Conservation (phyloP, 352 stramenopile species). For the Phytophthora ohioensis region DNA sequence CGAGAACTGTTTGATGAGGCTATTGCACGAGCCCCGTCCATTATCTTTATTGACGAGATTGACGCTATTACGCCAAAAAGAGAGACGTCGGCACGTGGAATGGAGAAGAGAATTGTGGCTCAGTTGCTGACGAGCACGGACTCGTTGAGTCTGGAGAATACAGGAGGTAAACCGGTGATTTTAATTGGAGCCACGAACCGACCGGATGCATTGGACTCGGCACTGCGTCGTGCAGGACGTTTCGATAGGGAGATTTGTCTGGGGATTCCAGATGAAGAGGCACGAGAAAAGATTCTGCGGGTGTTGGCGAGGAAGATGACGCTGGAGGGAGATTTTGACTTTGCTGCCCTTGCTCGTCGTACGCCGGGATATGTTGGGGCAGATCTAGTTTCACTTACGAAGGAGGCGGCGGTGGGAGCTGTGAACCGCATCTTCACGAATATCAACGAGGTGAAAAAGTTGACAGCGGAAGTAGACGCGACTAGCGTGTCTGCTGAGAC, state of each 20-base stretch:
- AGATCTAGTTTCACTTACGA: conserved; percentile 97
- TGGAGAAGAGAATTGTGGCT: conserved; percentile 98
- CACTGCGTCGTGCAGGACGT: conserved; percentile 95
- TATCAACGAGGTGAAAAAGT: conserved; percentile 48
- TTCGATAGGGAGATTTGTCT: conserved; percentile 99
- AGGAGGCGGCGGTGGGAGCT: conserved; percentile 97
- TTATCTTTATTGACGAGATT: conserved; percentile 99
- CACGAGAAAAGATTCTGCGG: conserved; percentile 94
- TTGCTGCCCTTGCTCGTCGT: conserved; percentile 89
- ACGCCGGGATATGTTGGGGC: conserved; percentile 98
- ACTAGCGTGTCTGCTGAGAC: conserved; percentile 17
- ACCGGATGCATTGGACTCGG: conserved; percentile 97
- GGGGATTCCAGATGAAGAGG: conserved; percentile 96
- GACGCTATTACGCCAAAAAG: conserved; percentile 97
- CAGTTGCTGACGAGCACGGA: conserved; percentile 96
- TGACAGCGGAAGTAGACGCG: conserved; percentile 20
- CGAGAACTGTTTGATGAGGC: conserved; percentile 96
- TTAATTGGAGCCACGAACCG: conserved; percentile 98
- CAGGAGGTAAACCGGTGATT: conserved; percentile 93
- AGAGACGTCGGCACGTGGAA: conserved; percentile 93
- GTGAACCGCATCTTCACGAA: conserved; percentile 98
- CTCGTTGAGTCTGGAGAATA: conserved; percentile 90
- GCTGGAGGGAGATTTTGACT: conserved; percentile 95
- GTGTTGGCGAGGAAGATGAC: conserved; percentile 96
- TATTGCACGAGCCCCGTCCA: conserved; percentile 93